phyloP scores from a whole-genome alignment of 805 yeast species.

The Candida khao-thaluensis region DNA sequence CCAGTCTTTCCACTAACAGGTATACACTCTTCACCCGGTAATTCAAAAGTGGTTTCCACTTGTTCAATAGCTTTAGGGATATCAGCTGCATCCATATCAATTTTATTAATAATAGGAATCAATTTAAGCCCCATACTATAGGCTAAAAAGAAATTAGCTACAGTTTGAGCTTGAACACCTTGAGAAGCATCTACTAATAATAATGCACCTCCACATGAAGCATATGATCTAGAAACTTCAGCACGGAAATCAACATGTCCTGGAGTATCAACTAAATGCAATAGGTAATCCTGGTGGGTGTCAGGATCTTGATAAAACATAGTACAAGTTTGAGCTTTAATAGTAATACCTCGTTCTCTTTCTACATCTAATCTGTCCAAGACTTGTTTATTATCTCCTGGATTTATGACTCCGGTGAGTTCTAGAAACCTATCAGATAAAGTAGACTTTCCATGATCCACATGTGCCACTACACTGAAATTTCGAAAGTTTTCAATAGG shows the following conservation, averaged over 20 bases:
- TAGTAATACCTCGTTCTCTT: constrained; percentile 93
- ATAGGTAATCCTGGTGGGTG: constrained; percentile 68
- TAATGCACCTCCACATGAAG: constrained; percentile 94
- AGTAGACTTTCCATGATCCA: constrained; percentile 88
- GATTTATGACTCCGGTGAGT: constrained; percentile 81
- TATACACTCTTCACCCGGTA: constrained; percentile 69
- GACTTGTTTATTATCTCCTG: constrained; percentile 77
- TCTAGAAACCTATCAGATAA: constrained; percentile 85
- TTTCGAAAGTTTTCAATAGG: constrained; percentile 84
- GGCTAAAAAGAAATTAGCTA: constrained; percentile 93
- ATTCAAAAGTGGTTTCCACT: constrained; percentile 79
- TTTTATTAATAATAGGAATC: constrained; percentile 88
- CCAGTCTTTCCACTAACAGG: constrained; percentile 94
- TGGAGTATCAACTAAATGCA: constrained; percentile 94
- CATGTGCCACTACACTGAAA: constrained; percentile 95
- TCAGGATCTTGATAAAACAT: constrained; percentile 72
- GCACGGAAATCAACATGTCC: constrained; percentile 97
- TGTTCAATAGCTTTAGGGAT: constrained; percentile 78
- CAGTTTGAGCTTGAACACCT: constrained; percentile 97
- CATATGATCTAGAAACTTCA: constrained; percentile 91
- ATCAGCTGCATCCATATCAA: constrained; percentile 87
- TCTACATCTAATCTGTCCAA: constrained; percentile 92
- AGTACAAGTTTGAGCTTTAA: constrained; percentile 94
- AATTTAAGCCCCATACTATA: constrained; percentile 77
- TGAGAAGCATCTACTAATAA: constrained; percentile 91